Percentiles rank a stretch among this genome's conserved stretches.
These are phyloP conservation scores for Podosphaera fusca DNA, from an alignment of 2,329 filamentous ascomycete species.

Conservation along the genomic window DNA sequence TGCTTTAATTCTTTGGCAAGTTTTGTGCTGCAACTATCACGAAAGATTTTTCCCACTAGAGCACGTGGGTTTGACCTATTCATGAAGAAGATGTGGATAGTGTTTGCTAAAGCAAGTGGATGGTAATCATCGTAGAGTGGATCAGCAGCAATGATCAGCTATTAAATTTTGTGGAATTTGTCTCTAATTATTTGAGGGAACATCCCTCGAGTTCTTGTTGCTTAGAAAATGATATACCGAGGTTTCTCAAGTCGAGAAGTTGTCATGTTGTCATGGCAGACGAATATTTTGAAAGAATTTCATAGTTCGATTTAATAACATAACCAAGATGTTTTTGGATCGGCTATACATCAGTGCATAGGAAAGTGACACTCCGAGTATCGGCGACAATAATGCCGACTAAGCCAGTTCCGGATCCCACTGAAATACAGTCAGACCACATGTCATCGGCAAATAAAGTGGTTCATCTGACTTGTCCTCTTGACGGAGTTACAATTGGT, in stretches of 20 bases:
- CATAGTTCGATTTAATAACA: conserved; percentile 45
- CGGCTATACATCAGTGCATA: conserved; percentile 62
- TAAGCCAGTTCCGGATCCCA: conserved; percentile 58
- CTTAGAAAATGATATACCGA: conserved; percentile 17
- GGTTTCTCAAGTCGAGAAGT: conserved; percentile 30
- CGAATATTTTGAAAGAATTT: conserved; percentile 25
- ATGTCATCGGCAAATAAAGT: too few species aligned
- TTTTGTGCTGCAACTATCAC: conserved; percentile 25
- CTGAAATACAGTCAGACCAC: neutral
- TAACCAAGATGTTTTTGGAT: conserved; percentile 62
- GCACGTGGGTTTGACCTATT: conserved; percentile 32
- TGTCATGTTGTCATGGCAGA: conserved; percentile 38
- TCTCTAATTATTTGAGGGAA: neutral
- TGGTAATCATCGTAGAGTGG: conserved; percentile 72
- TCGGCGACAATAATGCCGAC: conserved; percentile 66
- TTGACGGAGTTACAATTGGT: too few species aligned
- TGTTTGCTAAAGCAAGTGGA: conserved; percentile 46
- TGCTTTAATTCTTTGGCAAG: neutral
- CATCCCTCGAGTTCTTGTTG: neutral
- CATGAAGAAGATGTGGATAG: conserved; percentile 45
- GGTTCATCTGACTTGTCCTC: too few species aligned
- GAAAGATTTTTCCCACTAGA: conserved; percentile 58
- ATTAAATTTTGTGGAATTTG: conserved; percentile 5
- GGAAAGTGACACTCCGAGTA: conserved; percentile 40
- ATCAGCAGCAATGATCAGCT: conserved; percentile 67